Base-by-base conservation (phyloP, 208 protist genomes). In the Leishmania martiniquensis region DNA sequence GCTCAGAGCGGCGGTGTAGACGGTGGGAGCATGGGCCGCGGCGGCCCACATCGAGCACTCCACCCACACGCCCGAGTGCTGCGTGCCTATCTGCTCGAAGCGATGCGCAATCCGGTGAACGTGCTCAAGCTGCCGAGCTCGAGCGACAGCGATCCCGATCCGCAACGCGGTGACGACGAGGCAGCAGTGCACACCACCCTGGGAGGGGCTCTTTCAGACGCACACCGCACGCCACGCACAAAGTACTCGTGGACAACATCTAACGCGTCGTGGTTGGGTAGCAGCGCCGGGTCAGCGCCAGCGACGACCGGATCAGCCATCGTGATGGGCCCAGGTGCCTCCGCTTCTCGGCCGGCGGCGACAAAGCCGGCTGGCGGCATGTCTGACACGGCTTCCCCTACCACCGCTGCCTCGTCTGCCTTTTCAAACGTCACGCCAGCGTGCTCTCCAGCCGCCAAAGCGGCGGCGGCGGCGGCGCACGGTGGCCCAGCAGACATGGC, bases 61-160 rank as follows among this genome's bases (percentile, higher is more conserved):
- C 92, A 96, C 74, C 93, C 93, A 15, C 88, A 95, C 77, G 77
- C 94, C 29, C 89, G 89, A 9, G 78, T 90, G 57, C 74, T 96
- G 73, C 91, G 91, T 25, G 83, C 75, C 5, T 79, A 93, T 51
- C 85, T 96, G 49, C 76, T 89, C n/a, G 87, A 89, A 57, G 86
- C 89, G 39, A 81, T 94, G 73, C 83, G 76, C 34, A 88, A 90
- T 63, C 81, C 83, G n/a, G 71, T 78, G 44, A 81, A 78, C 67
- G 39, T 37, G 44, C 65, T 69, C 47, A 44, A 47, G n/a, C 25
- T 74, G 5, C 65, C 65, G 32, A 39, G 13, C 32, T 37, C 42
- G 4, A 25, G n/a, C 17, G 22, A 34, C 13, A 37, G 6, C 57
- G 34, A 69, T 10, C 45, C 25, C 9, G 44, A 66, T 29, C 72